Percentiles rank a stretch among this genome's conserved stretches.
Conservation (phyloP, 2,329 filamentous ascomycete genomes). For the Cladophialophora yegresii region DNA sequence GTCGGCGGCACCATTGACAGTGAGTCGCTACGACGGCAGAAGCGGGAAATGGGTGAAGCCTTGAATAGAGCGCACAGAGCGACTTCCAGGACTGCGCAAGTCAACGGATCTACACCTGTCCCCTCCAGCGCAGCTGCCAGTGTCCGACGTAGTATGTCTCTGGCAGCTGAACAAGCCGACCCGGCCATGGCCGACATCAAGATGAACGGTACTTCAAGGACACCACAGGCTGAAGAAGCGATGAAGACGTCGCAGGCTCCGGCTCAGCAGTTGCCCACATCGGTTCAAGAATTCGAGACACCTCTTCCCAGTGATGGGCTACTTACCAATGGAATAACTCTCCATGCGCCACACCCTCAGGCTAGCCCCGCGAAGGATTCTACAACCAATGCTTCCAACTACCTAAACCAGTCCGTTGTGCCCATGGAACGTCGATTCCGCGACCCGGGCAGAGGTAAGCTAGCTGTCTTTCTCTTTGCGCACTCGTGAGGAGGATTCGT, state of each 20-base stretch:
- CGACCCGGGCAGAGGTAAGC: conserved; percentile 53
- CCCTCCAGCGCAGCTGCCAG: conserved; percentile 29
- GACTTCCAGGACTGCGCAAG: conserved; percentile 22
- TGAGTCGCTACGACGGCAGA: conserved; percentile 57
- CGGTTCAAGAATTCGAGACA: conserved; percentile 29
- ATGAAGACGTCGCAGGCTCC: conserved; percentile 22
- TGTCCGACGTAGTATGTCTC: conserved; percentile 33
- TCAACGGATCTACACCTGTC: conserved; percentile 31
- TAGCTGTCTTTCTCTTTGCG: neutral
- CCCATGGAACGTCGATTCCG: conserved; percentile 49
- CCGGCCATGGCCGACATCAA: conserved; percentile 28
- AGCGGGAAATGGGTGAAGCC: conserved; percentile 52
- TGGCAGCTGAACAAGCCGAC: conserved; percentile 28
- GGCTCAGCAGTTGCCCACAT: conserved; percentile 27
- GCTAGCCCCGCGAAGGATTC: neutral
- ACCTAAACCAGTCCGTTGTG: conserved; percentile 38
- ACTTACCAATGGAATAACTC: conserved; percentile 27
- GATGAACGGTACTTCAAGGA: conserved; percentile 16
- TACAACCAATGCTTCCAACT: neutral
- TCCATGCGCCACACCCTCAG: conserved; percentile 32
- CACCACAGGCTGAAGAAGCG: conserved; percentile 14
- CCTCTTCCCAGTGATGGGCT: conserved; percentile 11
- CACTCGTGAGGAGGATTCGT: neutral
- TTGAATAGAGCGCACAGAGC: conserved; percentile 29
- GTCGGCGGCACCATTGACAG: conserved; percentile 57